Evolutionary conservation across 257 asterid genomes (phyloP), one percentile per base, ranked within the genome.

Genomic region (Solanum raphanifolium): DNA sequence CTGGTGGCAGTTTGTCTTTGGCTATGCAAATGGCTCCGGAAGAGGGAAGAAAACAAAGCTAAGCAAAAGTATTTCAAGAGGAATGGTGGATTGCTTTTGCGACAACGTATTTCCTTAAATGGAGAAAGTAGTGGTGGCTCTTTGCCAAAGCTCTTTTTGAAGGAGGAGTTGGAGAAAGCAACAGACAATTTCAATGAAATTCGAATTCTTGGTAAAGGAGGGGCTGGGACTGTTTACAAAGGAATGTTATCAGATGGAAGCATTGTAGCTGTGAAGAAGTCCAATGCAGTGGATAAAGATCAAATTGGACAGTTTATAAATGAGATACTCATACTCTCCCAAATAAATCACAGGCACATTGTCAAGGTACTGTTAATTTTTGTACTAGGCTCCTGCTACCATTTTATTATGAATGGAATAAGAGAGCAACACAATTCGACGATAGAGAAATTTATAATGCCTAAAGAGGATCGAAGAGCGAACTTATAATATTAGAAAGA

Each of bases 181-280:
- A 90, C 84, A 79, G 0, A 79, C 34, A 7, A 43, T 79, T 79
- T 79, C 84, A 79, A 5, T 79, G 84, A 79, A 79, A 79, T 43
- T 79, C 65, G n/a, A n/a, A 25, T 78, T 41, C 84, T 78, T 41
- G 84, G 84, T 41, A 78, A 78, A 78, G 84, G 84, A 41, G 84
- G 65, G 9, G 25, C 21, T 25, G 65, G 84, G 60, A 43, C 65
- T 41, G 84, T 79, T 20, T 79, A 79, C 25, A 79, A 79, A 43
- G 65, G 84, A 41, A 79, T 43, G 84, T 43, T 79, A 41, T 79
- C 84, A 27, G 84, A 79, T 79, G 84, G 84, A 79, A 79, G 84
- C 85, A 91, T 91, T 58, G 90, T 91, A 2, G 93, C 94, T 0
- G 92, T 92, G 7, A 92, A 91, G 82, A 92, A 87, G 83, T 89